Percentiles rank a stretch among this genome's conserved stretches.
Conservation (phyloP, 768 basidiomycete genomes). For the Serendipita sp. region DNA sequence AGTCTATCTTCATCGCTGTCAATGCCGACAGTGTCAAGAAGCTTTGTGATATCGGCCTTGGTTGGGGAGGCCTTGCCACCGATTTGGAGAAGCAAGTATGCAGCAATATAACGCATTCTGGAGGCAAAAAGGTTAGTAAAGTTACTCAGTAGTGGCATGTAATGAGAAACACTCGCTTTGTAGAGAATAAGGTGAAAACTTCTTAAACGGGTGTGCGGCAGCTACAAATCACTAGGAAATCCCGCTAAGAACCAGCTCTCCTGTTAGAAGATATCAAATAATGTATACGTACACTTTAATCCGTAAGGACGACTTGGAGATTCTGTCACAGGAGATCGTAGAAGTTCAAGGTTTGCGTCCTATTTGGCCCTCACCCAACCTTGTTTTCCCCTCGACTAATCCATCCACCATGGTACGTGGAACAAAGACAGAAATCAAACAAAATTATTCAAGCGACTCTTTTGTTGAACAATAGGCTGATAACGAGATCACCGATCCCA, state of each 20-base stretch:
- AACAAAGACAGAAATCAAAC: neutral
- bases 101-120: constrained; percentile 81
- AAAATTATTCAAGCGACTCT: neutral
- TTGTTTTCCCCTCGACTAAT: constrained; percentile 13
- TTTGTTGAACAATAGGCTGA: constrained; percentile 45
- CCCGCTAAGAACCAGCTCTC: neutral
- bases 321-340: constrained; percentile 35
- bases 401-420: constrained; percentile 21
- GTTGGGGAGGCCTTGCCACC: constrained; percentile 84
- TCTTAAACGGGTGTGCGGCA: constrained; percentile 34
- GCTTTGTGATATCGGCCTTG: constrained; percentile 71
- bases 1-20: constrained; percentile 74
- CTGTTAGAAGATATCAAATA: neutral
- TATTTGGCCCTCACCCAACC: constrained; percentile 25
- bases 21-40: constrained; percentile 73
- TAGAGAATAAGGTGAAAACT: constrained; percentile 16
- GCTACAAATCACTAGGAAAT: constrained; percentile 70
- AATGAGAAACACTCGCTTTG: neutral
- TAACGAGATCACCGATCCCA: constrained; percentile 70
- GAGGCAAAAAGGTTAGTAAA: neutral
- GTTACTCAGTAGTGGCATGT: neutral
- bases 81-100: constrained; percentile 90
- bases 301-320: constrained; percentile 86
- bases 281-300: constrained; percentile 48
- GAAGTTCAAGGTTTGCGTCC: constrained; percentile 10